A percentile compares a stretch with the other conserved stretches of the same genome.
phyloP scores from a whole-genome alignment of 176 grass and related monocot species.

The Carex scoparia region DNA sequence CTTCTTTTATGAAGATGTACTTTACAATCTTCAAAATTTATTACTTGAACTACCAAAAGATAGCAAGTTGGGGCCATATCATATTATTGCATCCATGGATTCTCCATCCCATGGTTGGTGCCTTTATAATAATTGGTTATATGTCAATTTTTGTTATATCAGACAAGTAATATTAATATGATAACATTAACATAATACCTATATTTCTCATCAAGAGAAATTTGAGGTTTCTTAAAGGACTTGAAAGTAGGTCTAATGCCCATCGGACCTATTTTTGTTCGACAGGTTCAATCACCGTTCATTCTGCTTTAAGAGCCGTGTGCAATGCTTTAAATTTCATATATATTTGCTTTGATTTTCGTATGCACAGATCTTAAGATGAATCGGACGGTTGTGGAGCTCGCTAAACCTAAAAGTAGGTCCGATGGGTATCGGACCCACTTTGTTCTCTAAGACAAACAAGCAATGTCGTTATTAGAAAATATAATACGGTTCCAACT shows the following conservation, averaged over 20 bases:
- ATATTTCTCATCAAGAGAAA: neutral
- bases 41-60: conserved; percentile 2
- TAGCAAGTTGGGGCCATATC: neutral
- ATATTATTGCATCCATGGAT: conserved; percentile 11
- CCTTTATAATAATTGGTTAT: neutral
- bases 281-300: too few relatives aligned
- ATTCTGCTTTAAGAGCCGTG: too few relatives aligned
- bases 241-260: too few relatives aligned
- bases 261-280: too few relatives aligned
- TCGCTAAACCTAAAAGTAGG: too few relatives aligned
- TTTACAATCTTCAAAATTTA: neutral
- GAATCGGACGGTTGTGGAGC: too few relatives aligned
- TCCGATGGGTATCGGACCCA: too few relatives aligned
- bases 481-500: neutral
- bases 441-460: too few relatives aligned
- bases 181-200: conserved; percentile 12
- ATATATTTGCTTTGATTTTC: too few relatives aligned
- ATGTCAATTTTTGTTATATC: neutral
- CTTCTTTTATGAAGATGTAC: neutral
- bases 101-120: neutral
- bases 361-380: too few relatives aligned
- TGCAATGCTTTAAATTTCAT: too few relatives aligned
- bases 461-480: neutral
- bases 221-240: neutral
- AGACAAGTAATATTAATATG: neutral